phyloP scores from a whole-genome alignment of 495 filamentous ascomycete genomes.

The Xylaria telfairii region DNA sequence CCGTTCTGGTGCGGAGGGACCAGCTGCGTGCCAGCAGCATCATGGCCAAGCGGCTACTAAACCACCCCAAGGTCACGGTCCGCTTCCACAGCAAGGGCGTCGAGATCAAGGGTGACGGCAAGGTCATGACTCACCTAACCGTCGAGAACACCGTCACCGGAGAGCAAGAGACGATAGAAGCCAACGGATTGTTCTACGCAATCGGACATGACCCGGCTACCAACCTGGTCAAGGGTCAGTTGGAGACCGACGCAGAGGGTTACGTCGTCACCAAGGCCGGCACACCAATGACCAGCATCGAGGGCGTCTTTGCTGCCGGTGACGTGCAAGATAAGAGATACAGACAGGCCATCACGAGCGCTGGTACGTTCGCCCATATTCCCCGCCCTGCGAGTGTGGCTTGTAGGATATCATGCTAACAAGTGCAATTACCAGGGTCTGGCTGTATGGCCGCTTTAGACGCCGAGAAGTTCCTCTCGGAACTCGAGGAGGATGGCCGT shows the following conservation, averaged over 20 bases:
- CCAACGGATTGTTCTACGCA: conserved; percentile 96
- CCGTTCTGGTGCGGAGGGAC: conserved; percentile 87
- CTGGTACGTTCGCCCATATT: conserved; percentile 66
- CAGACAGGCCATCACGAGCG: conserved; percentile 96
- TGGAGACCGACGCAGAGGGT: conserved; percentile 81
- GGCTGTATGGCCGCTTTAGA: conserved; percentile 95
- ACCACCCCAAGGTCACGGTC: conserved; percentile 88
- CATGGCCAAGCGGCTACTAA: conserved; percentile 85
- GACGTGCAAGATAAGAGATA: conserved; percentile 99
- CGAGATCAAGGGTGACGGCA: conserved; percentile 83
- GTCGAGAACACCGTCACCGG: conserved; percentile 81
- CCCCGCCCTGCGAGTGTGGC: neutral
- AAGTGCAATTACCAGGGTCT: conserved; percentile 63
- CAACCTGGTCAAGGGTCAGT: conserved; percentile 80
- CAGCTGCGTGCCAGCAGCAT: conserved; percentile 85
- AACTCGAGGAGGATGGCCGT: conserved; percentile 64
- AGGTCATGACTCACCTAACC: conserved; percentile 82
- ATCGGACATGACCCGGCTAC: conserved; percentile 97
- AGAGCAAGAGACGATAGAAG: conserved; percentile 78
- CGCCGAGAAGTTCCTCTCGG: conserved; percentile 87
- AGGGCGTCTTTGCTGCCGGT: conserved; percentile 95
- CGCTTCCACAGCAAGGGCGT: conserved; percentile 80
- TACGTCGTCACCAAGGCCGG: conserved; percentile 92
- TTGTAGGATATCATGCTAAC: conserved; percentile 41
- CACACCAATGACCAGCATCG: conserved; percentile 83